Base-by-base conservation (phyloP, 148 eudicot genomes). In the Agrostemma githago region DNA sequence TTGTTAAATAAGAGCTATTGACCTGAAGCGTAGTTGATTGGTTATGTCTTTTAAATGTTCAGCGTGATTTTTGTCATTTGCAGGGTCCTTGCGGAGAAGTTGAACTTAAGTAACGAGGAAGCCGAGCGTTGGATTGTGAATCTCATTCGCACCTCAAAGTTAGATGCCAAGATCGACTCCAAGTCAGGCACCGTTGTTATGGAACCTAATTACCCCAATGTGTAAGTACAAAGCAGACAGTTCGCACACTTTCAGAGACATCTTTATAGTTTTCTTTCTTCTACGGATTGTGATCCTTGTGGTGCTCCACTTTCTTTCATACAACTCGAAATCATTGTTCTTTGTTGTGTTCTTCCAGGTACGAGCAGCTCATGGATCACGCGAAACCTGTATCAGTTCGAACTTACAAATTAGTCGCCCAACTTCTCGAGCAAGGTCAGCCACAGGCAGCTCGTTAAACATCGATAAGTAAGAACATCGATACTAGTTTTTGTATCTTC, bases 331-430 rank as follows among this genome's bases (percentile, higher is more conserved):
- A 5, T 67, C 14, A 53, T 7, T 43, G 44, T 71, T 38, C 3
- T 6, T 67, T 19, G 7, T 43, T 40, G 8, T 53, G 54, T 9
- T 20, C 7, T 46, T 78, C 8, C 92, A 95, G 99, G 83, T 95
- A 95, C 63, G 97, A 95, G 85, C 99, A 95, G 76, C 97, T 95
- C 41, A 92, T 95, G 58, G 99, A 90, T 82, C 99, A 95, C 82
- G 88, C 96, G 39, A 95, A 92, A 71, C 82, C 84, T 12, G 78
- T 92, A 40, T 90, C 96, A 15, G 89, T 85, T 16, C 92, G 99
- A 34, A 95, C 97, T 38, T 86, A 90, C 86, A 92, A 95, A 69
- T 74, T 92, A 73, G 91, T 90, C 11, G 83, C 78, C 58, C 97
- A 92, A 79, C 85, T 95, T 46, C 70, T 90, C 41, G 96, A 92